A percentile compares a stretch with the other conserved stretches of the same genome.
phyloP scores from a whole-genome alignment of 176 grass and related monocot genomes.

The Aegilops speltoides region DNA sequence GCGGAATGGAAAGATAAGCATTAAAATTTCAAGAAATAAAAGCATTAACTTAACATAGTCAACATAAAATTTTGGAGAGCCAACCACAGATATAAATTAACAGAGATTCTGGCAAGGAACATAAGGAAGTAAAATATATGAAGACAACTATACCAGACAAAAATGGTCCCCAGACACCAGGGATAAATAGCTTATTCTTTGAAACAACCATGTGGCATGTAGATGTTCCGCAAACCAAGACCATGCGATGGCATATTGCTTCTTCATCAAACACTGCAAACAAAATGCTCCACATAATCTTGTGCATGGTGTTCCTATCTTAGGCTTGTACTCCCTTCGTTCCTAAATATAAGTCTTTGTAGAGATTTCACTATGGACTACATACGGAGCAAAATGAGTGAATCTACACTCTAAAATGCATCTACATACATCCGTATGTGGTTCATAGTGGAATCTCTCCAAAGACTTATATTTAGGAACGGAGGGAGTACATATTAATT shows the following conservation, averaged over 20 bases:
- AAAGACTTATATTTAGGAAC: too few species aligned
- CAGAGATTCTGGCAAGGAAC: conserved; percentile 15
- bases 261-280: conserved; percentile 59
- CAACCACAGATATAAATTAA: background rate
- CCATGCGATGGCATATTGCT: conserved; percentile 67
- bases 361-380: too few species aligned
- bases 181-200: conserved; percentile 69
- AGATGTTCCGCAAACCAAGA: conserved; percentile 94
- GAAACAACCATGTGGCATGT: conserved; percentile 95
- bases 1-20: conserved; percentile 9
- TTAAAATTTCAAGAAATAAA: background rate
- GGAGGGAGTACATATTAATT: background rate
- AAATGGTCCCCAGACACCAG: conserved; percentile 88
- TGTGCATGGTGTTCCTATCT: background rate
- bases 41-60: background rate
- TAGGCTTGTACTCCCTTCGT: background rate
- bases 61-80: conserved; percentile 7
- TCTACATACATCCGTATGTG: too few species aligned
- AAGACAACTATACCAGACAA: conserved; percentile 70
- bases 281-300: conserved; percentile 11
- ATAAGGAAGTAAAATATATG: conserved; percentile 12
- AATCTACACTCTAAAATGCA: too few species aligned
- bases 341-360: too few species aligned
- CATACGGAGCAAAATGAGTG: too few species aligned
- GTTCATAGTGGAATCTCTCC: too few species aligned